phyloP scores from a whole-genome alignment of 225 moss, liverwort and hornwort genomes.

The Pseudoscleropodium purum region DNA sequence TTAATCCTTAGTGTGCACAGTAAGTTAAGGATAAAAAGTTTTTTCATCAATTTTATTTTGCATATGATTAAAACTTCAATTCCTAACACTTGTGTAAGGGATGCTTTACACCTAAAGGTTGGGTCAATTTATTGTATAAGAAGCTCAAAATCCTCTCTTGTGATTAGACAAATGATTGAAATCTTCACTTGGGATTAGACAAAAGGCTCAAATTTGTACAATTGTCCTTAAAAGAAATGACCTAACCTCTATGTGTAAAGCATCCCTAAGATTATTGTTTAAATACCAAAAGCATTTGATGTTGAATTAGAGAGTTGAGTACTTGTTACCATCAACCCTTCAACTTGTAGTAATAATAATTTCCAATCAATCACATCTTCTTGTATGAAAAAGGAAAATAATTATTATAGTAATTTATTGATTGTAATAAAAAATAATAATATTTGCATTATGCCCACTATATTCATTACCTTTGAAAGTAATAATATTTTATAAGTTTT shows the following conservation, averaged over 20 bases:
- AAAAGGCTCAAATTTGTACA: no score
- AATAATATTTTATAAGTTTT: background rate
- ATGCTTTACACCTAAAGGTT: no score
- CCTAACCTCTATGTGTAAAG: no score
- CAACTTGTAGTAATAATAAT: background rate
- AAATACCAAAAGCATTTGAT: background rate
- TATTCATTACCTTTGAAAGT: background rate
- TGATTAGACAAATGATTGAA: no score
- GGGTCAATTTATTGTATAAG: no score
- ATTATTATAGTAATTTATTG: background rate
- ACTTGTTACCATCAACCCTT: background rate
- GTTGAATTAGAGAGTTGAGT: background rate
- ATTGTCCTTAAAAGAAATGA: no score
- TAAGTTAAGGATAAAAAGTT: background rate
- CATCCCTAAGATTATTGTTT: background rate
- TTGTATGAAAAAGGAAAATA: background rate
- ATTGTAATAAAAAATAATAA: background rate
- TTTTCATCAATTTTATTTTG: background rate
- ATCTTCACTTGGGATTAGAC: no score
- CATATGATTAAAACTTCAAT: background rate
- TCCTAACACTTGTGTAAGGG: background rate
- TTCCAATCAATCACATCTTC: background rate
- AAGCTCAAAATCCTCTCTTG: no score
- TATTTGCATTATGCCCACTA: background rate
- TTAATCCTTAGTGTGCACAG: fast-evolving